Conservation (phyloP, 176 grass and related monocot species). For the Aegilops sharonensis region DNA sequence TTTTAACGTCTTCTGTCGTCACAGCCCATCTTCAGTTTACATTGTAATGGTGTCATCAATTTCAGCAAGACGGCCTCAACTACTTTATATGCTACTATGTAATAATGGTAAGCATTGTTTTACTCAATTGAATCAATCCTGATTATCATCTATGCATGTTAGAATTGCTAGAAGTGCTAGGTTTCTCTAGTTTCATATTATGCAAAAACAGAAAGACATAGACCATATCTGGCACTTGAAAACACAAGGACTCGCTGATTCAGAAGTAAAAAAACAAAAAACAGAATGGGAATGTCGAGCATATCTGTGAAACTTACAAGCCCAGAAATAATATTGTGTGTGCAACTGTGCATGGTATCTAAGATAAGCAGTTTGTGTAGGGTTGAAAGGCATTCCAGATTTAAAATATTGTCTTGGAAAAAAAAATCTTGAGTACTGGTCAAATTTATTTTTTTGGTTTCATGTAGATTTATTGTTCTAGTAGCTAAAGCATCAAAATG, state of each 20-base stretch:
- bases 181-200: neutral
- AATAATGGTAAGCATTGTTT: slow-evolving; percentile 13
- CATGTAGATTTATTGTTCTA: neutral
- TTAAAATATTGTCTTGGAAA: neutral
- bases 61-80: neutral
- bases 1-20: neutral
- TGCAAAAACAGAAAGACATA: neutral
- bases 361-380: neutral
- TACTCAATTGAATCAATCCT: neutral
- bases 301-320: too few relatives aligned
- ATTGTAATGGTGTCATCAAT: slow-evolving; percentile 23
- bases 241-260: too few relatives aligned
- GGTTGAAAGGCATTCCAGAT: neutral
- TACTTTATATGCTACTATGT: neutral
- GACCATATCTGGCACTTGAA: too few relatives aligned
- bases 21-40: neutral
- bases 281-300: too few relatives aligned
- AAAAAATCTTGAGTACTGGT: neutral
- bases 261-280: too few relatives aligned
- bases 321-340: too few relatives aligned
- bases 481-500: neutral
- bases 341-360: neutral
- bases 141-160: neutral
- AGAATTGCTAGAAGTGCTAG: neutral
- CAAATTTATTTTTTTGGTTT: neutral